phyloP scores from a whole-genome alignment of 495 filamentous ascomycete genomes.

The Lophiotrema nucula region DNA sequence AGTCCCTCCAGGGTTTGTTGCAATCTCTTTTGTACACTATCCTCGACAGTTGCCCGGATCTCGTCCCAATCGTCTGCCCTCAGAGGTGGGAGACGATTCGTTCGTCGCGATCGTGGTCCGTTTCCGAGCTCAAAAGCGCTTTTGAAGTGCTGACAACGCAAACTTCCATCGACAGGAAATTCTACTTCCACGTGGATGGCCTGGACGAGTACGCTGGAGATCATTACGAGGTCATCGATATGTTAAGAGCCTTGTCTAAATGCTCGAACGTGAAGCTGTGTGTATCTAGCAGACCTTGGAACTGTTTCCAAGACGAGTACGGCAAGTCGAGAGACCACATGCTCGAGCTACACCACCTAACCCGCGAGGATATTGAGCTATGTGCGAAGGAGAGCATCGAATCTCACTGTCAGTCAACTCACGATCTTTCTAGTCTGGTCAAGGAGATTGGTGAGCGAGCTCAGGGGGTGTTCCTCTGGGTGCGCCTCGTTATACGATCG shows the following conservation, averaged over 20 bases:
- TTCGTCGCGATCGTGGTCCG: background rate
- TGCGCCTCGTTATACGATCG: conserved; percentile 28
- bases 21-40: conserved; percentile 42
- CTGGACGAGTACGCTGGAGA: conserved; percentile 24
- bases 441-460: conserved; percentile 24
- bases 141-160: background rate
- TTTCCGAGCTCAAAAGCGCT: background rate
- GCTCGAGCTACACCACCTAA: conserved; percentile 5
- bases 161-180: conserved; percentile 3
- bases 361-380: background rate
- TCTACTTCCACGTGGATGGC: conserved; percentile 44
- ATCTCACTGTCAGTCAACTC: background rate
- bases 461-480: conserved; percentile 38
- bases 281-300: conserved; percentile 15
- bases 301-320: conserved; percentile 3
- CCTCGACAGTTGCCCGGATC: conserved; percentile 30
- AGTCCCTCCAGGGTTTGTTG: conserved; percentile 45
- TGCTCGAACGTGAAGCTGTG: conserved; percentile 8
- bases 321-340: background rate
- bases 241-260: background rate
- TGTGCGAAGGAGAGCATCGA: conserved; percentile 3
- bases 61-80: conserved; percentile 28
- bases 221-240: background rate
- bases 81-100: background rate
- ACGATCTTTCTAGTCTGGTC: conserved; percentile 7